Evolutionary conservation across 805 yeast species (phyloP), one percentile per base, ranked within the genome.

Genomic region (Sugiyamaella boreocaroliniensis): DNA sequence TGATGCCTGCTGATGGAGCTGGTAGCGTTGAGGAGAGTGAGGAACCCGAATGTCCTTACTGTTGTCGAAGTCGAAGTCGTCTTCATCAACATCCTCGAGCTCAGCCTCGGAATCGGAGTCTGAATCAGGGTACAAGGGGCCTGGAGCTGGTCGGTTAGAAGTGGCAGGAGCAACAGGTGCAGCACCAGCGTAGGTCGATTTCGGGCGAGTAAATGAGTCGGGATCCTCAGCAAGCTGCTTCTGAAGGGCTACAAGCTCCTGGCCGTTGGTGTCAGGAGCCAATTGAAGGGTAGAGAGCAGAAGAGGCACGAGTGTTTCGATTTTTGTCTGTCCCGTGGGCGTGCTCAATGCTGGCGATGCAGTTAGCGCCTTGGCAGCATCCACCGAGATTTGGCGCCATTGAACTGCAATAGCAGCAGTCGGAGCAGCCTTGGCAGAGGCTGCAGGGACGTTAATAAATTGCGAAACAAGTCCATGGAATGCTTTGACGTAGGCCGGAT

Each of bases 401-500:
- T 51, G 54, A 7, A 47, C 29, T 12, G 29, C 72, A 57, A 74
- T 68, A 22, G 73, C 64, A 3, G 63, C 59, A 19, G 70, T 70
- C 14, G 73, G 73, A 40, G 68, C 65, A 40, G 66, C 64, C 5
- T 62, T 62, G 7, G 60, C 63, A n/a, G 65, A 58, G 26, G 54
- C 29, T 32, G 46, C 20, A 8, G 54, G 43, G 34, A 55, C 49
- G 7, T 41, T 45, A 18, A 50, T 41, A 29, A 44, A 57, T 22
- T 57, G 48, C n/a, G 29, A 29, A 9, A 57, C 50, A 9, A 76
- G 59, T 15, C 65, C 52, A 18, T 68, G 68, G 64, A 82, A 84
- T 44, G 68, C 57, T 29, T 70, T 69, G 9, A 80, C 77, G 62
- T 83, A 85, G 22, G 66, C 73, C 45, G 76, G 71, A 67, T 86